Base-by-base conservation (phyloP, 1,284 basidiomycete genomes). In the Rhodotorula sp. region DNA sequence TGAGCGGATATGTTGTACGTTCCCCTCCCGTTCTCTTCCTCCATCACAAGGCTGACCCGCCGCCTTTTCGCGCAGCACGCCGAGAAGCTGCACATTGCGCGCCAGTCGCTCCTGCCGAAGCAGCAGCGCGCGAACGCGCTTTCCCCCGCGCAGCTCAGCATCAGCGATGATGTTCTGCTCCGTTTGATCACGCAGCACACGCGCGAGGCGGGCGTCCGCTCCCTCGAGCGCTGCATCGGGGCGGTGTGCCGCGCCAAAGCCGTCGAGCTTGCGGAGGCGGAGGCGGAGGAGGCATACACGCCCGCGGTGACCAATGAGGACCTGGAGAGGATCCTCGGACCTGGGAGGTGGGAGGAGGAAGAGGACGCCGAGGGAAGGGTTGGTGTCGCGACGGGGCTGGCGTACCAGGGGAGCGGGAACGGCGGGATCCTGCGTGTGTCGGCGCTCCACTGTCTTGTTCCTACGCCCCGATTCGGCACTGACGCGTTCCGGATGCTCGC, bases 131-230 rank as follows among this genome's bases (percentile, higher is more conserved):
- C 88, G 5, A 93, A 89, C 79, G 91, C 87, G 9, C 85, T 90
- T 67, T 84, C 85, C 17, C 36, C 64, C 27, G 81, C 84, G 0
- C 86, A 88, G 51, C 81, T 90, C 22, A 80, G 83, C 27, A 83
- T 91, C 51, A 87, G 86, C 0, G 90, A 94, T 69, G 85, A 87
- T 4, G 88, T 90, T 1, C 80, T 95, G 48, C 82, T 89, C 72
- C 86, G 87, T 65, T 85, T 94, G 64, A 89, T 90, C 44, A 90
- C 88, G 22, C 83, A 86, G 37, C 94, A 94, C 79, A 94, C 92
- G 1, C 86, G 89, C 19, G 91, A 97, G 82, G 94, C 94, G 0
- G 94, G 95, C 41, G 94, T 97, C n/a, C 87, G 94, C 41, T 89
- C 88, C 39, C 86, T 97, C 21, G 94, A 97, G 80, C 87, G 95